Evolutionary conservation across 208 protist genomes (phyloP).

Genomic region (Crithidia fasciculata): DNA sequence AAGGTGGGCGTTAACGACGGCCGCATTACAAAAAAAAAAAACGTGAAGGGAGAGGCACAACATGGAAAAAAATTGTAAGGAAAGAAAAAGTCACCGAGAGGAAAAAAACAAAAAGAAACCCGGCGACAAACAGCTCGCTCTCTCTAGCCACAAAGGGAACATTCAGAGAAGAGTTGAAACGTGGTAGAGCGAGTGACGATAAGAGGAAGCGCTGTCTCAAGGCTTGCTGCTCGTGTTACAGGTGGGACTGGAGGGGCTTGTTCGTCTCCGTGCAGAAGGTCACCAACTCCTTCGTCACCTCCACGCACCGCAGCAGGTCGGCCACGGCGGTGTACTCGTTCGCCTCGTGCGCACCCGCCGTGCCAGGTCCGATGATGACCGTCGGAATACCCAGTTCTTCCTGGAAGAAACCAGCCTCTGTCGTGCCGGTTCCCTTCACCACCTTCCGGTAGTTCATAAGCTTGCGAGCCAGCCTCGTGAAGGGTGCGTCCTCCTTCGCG

Average conservation of each 20-base stretch:
- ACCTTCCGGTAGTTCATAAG: constrained; percentile 15
- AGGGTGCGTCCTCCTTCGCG: constrained; percentile 36
- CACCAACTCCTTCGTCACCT: constrained; percentile 12
- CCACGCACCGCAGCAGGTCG: constrained; percentile 6
- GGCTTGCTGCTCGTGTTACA: background rate
- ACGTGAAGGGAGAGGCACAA: background rate
- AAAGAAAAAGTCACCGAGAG: background rate
- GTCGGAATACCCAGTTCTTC: constrained; percentile 47
- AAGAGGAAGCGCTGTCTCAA: background rate
- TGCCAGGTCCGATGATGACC: constrained; percentile 52
- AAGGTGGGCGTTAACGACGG: background rate
- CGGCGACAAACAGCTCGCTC: background rate
- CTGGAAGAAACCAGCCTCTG: constrained; percentile 61
- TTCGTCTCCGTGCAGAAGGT: constrained; percentile 5
- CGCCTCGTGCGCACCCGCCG: constrained; percentile 45
- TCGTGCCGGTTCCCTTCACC: constrained; percentile 34
- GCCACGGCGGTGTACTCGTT: constrained; percentile 51
- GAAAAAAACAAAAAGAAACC: background rate
- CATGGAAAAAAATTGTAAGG: background rate
- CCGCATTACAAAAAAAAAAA: constrained; percentile 2
- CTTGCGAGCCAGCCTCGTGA: constrained; percentile 39
- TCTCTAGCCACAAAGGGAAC: background rate
- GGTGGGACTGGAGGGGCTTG: constrained; percentile 4
- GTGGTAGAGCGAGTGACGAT: constrained; percentile 15
- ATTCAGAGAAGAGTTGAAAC: background rate